Evolutionary conservation across 202 grass and related monocot genomes (phyloP), one percentile per base, ranked within the genome.

Genomic region (Zizania palustris): DNA sequence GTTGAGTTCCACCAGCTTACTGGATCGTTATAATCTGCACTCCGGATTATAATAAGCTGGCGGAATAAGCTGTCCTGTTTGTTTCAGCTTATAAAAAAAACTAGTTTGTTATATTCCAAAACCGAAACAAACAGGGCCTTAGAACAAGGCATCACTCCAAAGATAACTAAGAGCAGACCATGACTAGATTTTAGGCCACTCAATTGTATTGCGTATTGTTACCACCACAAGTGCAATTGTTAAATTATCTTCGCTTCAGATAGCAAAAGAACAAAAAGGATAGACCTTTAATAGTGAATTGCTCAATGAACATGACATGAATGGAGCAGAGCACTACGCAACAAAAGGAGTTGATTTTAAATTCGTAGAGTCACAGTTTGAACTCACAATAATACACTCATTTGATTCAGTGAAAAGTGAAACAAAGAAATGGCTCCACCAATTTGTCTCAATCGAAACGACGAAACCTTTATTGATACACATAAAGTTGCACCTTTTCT

Each of bases 401-500:
- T 35, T 73, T 19, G 41, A 75, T 49, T 19, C 33, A 37, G 6
- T 11, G 1, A 71, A 74, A 77, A 57, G 21, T 7, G 5, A 41
- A 70, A 28, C 0, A 81, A 13, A 46, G 69, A 21, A 66, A 57
- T 34, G 9, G 0, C 1, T 28, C 28, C 28, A 28, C 28, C 28
- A 10, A 53, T 43, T 14, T 28, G 22, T 66, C 13, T 59, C 46
- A 34, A 43, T 41, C n/a, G 59, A 18, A 7, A 73, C 39, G 37
- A 35, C n/a, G 59, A 18, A 7, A 73, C 39, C 22, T 60, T 53
- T 37, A 42, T 16, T 11, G 18, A 2, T n/a, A 41, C 35, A 11
- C 19, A 16, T 10, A 74, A 74, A 46, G 43, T 63, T 56, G 44
- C 7, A 63, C 45, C 14, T 11, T 73, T 76, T 63, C 21, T 21